Conservation (phyloP, 139 green algal species). For the Diplosphaera chodatii region DNA sequence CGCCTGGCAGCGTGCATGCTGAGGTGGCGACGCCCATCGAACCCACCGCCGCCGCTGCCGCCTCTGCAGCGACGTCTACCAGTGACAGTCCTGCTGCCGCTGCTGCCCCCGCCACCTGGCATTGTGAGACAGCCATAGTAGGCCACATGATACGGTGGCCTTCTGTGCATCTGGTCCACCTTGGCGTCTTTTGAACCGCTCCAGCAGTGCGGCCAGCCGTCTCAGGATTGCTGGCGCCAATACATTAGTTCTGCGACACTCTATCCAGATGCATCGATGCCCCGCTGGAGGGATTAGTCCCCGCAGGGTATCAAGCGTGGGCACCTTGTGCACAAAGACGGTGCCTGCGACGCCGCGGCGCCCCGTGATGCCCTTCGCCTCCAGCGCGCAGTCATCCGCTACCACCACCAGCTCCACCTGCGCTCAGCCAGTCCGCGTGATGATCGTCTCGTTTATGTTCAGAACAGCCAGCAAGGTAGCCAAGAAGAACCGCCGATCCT, state of each 20-base stretch:
- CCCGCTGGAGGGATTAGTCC: no score
- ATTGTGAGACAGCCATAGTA: no score
- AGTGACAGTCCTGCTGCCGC: slow-evolving; percentile 53
- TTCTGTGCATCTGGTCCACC: no score
- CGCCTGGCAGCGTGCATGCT: slow-evolving; percentile 64
- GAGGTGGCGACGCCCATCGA: slow-evolving; percentile 65
- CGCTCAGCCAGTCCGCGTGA: no score
- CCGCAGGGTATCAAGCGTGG: no score
- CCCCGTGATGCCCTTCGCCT: slow-evolving; percentile 42
- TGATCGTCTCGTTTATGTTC: background rate
- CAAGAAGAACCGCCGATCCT: background rate
- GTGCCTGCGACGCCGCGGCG: slow-evolving; percentile 80
- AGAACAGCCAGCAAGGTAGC: no score
- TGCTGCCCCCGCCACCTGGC: slow-evolving; percentile 68
- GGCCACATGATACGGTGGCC: no score
- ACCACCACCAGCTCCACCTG: slow-evolving; percentile 65
- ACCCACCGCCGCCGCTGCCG: slow-evolving; percentile 30
- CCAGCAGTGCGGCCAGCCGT: no score
- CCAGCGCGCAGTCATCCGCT: slow-evolving; percentile 76
- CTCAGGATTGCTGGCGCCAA: no score
- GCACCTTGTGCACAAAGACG: slow-evolving; percentile 81
- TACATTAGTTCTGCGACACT: no score
- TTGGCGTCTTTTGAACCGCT: no score
- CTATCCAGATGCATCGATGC: no score
- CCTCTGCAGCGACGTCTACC: slow-evolving; percentile 43